Base-by-base conservation (phyloP, 2,329 filamentous ascomycete species). In the Coleophoma crateriformis region DNA sequence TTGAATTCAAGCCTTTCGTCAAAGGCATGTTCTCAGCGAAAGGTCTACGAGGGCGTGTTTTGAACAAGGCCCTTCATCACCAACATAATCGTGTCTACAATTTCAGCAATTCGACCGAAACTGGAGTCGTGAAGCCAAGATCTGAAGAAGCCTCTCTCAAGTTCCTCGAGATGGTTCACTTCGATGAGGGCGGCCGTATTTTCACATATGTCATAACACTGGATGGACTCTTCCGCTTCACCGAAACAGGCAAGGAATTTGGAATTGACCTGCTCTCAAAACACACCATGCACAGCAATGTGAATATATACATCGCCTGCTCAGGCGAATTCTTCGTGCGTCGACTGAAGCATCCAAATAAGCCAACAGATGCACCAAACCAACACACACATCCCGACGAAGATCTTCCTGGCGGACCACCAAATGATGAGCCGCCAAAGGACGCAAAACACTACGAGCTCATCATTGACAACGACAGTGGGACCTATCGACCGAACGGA, bases 201-300 rank as follows among this genome's bases (percentile, higher is more conserved):
- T 96, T 94, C 63, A 97, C 92, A 19, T 97, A 96, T 59, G 85
- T 96, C 22, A 73, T 97, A 19, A 95, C 90, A 0, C 77, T 96
- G 7, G 92, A 97, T 62, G 87, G 86, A 5, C 76, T 92, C 47
- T 80, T 95, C 63, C 85, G 90, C 42, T 96, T 96, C 69, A 96
- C 92, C 1, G 92, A 96, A 68, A 97, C 92, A 0, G 92, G 92
- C 32, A 94, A 94, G 60, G 91, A 96, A 61, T 96, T 96, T 52
- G 90, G 91, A 47, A 90, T 97, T 61, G 92, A 96, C 69, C 75
- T 96, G 67, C 71, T 97, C 61, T 90, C 85, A 67, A 97, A 97
- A 67, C 92, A 97, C 68, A 95, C 90, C 38, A 96, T 97, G 90
- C 92, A 97, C 71, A 92, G 88, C 56, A 85, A 96, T 66, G 91